Evolutionary conservation across 768 basidiomycete genomes (phyloP), one percentile per base, ranked within the genome.

Genomic region (Suillus brevipes): DNA sequence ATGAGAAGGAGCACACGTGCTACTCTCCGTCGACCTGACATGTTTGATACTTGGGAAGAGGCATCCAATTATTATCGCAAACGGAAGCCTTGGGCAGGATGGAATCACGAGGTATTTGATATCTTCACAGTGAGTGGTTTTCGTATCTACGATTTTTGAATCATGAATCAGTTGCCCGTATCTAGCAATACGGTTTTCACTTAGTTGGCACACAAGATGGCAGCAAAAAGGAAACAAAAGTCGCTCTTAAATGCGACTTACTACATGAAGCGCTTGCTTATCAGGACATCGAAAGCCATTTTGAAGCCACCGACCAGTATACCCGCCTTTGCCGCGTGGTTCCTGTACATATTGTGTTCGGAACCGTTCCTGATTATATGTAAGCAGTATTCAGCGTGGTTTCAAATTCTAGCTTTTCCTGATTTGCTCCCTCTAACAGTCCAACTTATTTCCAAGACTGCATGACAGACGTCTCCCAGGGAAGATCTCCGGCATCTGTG

Each of bases 321-420:
- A 70, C 68, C 6, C 71, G 75, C 40, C 67, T 85, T 12, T 78
- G 77, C 56, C 69, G 68, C 58, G 64, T 68, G 1, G 52, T 83
- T 8, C 81, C 83, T 23, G 67, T 84, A 9, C 84, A 86, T 67
- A 57, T 83, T 34, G 78, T 86, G n/a, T 85, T 83, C 81, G 83
- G 82, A 36, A 74, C 71, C 7, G 70, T 73, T n/a, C 77, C 78
- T 40, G 81, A 84, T 49, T 67, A 83, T n/a, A 73, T 84, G 83
- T 84, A 68, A 64, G 78, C 38, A 58, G 8, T 9, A 8, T 18
- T 58, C 16, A 58, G 38, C 23, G 14, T 40, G 25, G 60, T 50
- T 40, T 62, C 25, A 57, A 14, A 49, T 49, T 25, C 2, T 14
- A 23, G 13, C 36, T 62, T 31, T 37, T 50, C 47, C 52, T 67